These are phyloP conservation scores for Verticillium albo-atrum DNA, from an alignment of 2,329 filamentous ascomycete genomes.

Conservation along the genomic window DNA sequence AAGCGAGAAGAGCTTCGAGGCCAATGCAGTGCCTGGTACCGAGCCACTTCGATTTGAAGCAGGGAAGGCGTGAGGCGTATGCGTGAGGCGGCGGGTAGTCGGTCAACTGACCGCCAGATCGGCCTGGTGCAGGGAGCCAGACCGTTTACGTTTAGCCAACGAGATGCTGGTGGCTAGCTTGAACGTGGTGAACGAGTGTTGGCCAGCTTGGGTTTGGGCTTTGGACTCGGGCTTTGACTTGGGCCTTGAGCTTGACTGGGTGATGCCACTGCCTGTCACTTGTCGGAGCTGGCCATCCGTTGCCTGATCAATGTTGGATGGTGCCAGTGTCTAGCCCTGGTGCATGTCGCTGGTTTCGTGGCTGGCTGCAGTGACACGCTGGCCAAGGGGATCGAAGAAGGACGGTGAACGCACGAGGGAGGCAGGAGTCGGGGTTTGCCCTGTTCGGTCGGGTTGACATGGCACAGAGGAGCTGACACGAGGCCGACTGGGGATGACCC, in stretches of 20 bases:
- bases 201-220: background rate
- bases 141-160: background rate
- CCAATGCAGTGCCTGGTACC: too few relatives aligned
- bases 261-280: background rate
- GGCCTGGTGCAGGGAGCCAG: background rate
- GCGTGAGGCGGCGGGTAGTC: background rate
- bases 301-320: background rate
- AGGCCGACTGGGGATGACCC: background rate
- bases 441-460: background rate
- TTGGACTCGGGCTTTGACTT: too few relatives aligned
- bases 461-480: background rate
- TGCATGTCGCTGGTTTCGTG: background rate
- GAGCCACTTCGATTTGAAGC: too few relatives aligned
- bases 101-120: background rate
- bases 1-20: too few relatives aligned
- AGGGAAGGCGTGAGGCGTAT: background rate
- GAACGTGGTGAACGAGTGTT: background rate
- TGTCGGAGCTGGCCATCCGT: background rate
- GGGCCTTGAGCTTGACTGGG: background rate
- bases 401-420: background rate
- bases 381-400: background rate
- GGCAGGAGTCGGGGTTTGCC: background rate
- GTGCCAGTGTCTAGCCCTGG: background rate
- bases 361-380: background rate
- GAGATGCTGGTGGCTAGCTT: background rate